These are phyloP conservation scores for Pyrus betulifolia DNA, from an alignment of 306 rosid genomes.

Conservation along the genomic window DNA sequence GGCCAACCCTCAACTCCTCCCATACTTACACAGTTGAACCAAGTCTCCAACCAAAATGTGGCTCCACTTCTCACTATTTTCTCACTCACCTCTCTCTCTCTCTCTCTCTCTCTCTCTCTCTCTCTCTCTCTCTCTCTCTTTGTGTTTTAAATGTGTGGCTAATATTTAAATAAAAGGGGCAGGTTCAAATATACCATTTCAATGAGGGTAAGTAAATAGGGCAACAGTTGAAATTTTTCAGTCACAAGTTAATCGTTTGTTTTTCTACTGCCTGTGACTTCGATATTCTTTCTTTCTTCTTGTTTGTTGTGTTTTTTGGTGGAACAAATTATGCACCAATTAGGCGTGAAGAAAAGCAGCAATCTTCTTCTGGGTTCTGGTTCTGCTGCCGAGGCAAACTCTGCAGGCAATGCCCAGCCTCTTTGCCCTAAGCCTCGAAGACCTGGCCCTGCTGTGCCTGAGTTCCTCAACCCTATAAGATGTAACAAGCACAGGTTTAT, in stretches of 20 bases:
- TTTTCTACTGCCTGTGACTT: conserved; percentile 8
- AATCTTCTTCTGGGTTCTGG: conserved; percentile 32
- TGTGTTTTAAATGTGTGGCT: conserved; percentile 35
- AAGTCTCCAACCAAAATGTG: conserved; percentile 26
- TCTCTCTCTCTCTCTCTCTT: conserved; percentile 3
- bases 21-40: conserved; percentile 13
- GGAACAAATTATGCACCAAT: conserved; percentile 42
- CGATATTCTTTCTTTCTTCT: neutral
- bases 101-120: conserved; percentile 14
- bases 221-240: conserved; percentile 11
- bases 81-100: conserved; percentile 15
- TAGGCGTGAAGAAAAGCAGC: conserved; percentile 50
- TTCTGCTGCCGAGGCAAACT: conserved; percentile 19
- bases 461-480: conserved; percentile 53
- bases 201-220: conserved; percentile 21
- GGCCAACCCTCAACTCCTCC: conserved; percentile 24
- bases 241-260: conserved; percentile 22
- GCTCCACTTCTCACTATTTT: conserved; percentile 29
- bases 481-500: conserved; percentile 55
- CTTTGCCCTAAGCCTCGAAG: conserved; percentile 73
- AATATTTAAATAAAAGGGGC: neutral
- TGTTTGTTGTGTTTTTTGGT: neutral
- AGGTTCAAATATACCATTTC: conserved; percentile 7
- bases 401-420: conserved; percentile 34
- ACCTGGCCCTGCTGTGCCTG: conserved; percentile 45